Percentiles rank a stretch among this genome's conserved stretches.
These are phyloP conservation scores for Colletotrichum sp. DNA, from an alignment of 2,329 filamentous ascomycete species.

Conservation along the genomic window DNA sequence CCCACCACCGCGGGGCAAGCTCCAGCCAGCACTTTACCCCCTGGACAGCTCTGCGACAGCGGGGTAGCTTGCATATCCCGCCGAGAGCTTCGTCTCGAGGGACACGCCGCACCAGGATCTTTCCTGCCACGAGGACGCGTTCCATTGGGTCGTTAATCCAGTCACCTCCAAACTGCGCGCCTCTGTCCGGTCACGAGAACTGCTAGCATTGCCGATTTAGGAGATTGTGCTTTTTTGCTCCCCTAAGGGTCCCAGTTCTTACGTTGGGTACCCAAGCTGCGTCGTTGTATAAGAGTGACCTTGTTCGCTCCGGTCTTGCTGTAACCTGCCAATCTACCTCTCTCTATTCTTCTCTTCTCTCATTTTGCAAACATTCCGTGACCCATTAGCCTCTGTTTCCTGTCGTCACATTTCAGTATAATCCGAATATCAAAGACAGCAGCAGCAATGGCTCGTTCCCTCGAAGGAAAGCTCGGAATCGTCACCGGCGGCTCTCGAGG, in stretches of 20 bases:
- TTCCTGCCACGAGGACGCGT: slow-evolving; percentile 2
- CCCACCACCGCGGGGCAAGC: slow-evolving; percentile 12
- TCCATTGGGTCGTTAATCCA: background rate
- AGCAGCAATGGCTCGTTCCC: slow-evolving; percentile 41
- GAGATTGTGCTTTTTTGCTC: background rate
- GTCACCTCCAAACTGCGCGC: background rate
- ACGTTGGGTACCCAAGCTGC: background rate
- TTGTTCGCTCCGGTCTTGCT: background rate
- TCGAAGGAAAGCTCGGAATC: slow-evolving; percentile 80
- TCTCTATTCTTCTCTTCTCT: background rate
- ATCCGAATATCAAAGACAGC: background rate
- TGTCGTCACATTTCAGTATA: background rate
- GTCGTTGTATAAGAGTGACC: background rate
- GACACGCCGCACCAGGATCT: background rate
- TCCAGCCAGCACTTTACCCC: background rate
- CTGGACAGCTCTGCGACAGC: background rate
- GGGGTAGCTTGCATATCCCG: slow-evolving; percentile 12
- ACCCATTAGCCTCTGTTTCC: background rate
- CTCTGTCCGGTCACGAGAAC: slow-evolving; percentile 6
- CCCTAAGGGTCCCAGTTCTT: background rate
- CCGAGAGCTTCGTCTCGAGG: background rate
- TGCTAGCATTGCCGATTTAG: background rate
- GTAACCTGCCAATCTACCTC: background rate
- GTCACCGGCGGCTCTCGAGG: slow-evolving; percentile 82
- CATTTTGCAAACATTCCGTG: background rate